Evolutionary conservation across 371 early-diverging fungal species (phyloP).

Genomic region (Mortierella sp.): DNA sequence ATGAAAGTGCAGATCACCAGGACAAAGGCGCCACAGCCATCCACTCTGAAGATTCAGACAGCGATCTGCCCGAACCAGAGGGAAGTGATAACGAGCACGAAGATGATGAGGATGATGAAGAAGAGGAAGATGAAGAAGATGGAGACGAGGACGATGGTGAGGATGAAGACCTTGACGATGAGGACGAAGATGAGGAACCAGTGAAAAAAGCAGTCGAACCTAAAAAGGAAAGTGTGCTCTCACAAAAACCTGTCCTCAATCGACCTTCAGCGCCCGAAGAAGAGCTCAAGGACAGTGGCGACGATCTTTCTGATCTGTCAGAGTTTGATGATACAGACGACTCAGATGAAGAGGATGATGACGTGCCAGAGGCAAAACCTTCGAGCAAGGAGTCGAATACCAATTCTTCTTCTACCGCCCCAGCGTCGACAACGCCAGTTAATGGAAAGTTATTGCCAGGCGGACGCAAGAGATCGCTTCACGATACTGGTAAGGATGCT

Average conservation of each 20-base stretch:
- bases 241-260: constrained; percentile 38
- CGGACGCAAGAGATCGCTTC: constrained; percentile 41
- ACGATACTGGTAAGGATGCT: constrained; percentile 14
- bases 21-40: constrained; percentile 8
- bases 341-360: constrained; percentile 50
- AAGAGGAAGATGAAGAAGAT: constrained; percentile 36
- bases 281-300: constrained; percentile 54
- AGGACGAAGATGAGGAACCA: constrained; percentile 29
- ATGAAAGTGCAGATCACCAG: constrained; percentile 17
- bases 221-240: constrained; percentile 21
- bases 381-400: constrained; percentile 15
- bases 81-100: constrained; percentile 44
- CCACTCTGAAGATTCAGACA: constrained; percentile 50
- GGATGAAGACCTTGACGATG: constrained; percentile 20
- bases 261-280: constrained; percentile 41
- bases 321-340: constrained; percentile 55
- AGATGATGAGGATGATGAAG: constrained; percentile 26
- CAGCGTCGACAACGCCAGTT: background rate
- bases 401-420: constrained; percentile 1
- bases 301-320: constrained; percentile 51
- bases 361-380: constrained; percentile 10
- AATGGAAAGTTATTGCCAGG: constrained; percentile 6
- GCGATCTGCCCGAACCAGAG: constrained; percentile 48
- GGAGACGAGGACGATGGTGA: constrained; percentile 29
- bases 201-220: constrained; percentile 6